These are phyloP conservation scores for Trifolium dubium DNA, from an alignment of 306 rosid species.

Conservation along the genomic window DNA sequence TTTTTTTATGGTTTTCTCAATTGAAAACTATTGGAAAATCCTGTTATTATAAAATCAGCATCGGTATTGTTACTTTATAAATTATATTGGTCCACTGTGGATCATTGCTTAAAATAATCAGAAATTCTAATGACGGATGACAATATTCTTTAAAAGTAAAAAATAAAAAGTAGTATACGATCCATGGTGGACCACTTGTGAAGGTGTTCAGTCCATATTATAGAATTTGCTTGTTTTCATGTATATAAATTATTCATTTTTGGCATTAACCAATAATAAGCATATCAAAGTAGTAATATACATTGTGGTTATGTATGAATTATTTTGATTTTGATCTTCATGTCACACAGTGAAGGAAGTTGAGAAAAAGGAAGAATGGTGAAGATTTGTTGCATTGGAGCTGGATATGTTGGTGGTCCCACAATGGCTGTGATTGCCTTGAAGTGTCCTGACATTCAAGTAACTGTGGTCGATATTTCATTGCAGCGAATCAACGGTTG, in stretches of 20 bases:
- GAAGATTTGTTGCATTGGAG: slow-evolving; percentile 93
- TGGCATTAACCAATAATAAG: not conserved
- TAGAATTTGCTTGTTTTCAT: not conserved
- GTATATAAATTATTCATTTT: no score
- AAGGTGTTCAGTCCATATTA: no score
- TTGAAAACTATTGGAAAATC: slow-evolving; percentile 38
- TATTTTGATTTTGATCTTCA: slow-evolving; percentile 7
- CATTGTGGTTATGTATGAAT: not conserved
- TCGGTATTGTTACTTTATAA: not conserved
- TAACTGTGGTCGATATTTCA: slow-evolving; percentile 62
- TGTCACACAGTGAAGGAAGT: slow-evolving; percentile 38
- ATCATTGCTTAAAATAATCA: no score
- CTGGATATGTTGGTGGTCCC: slow-evolving; percentile 93
- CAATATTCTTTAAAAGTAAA: no score
- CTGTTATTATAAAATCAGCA: not conserved
- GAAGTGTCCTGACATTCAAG: slow-evolving; percentile 54
- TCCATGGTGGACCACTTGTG: no score
- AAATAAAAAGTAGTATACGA: no score
- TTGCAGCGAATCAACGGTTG: slow-evolving; percentile 52
- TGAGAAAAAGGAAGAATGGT: slow-evolving; percentile 55
- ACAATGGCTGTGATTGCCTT: slow-evolving; percentile 88
- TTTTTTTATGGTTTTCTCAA: slow-evolving; percentile 3
- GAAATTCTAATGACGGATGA: no score
- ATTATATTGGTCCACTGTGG: no score
- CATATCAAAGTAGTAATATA: slow-evolving; percentile 9